Base-by-base conservation (phyloP, 2,329 filamentous ascomycete species). In the Cyclaneusma minus region DNA sequence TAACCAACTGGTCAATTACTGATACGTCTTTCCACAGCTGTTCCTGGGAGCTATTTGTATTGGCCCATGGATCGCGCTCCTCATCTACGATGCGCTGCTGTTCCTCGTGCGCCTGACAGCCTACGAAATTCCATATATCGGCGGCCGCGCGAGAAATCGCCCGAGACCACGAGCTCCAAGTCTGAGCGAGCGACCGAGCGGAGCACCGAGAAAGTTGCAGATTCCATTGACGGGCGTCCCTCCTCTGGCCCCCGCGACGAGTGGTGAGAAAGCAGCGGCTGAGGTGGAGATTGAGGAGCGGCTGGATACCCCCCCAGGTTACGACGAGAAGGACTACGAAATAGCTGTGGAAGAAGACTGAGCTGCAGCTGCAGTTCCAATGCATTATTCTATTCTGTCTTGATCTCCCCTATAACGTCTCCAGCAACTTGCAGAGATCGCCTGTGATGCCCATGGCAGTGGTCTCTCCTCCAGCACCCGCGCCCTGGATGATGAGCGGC, bases 361-460 rank as follows among this genome's bases (percentile, higher is more conserved):
- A 20, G 15, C n/a, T 7, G 16, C 16, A 21, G 12, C 11, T 10
- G 16, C 19, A 8, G 13, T 25, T 8, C 8, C 19, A 18, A 15
- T 11, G 16, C 7, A 10, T 25, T 15, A 7, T 12, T 13, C 19
- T 17, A 11, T 10, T 18, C 19, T n/a, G 7, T 28, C 17, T 29
- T 29, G 21, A 17, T 30, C 28, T 37, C 37, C 56, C 68, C 32
- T 60, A 60, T 44, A 91, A 62, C 47, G 83, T 62, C 40, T 77
- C 64, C 33, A 94, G 46, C 19, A 91, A 81, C 63, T 93, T 94
- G 50, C 95, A 64, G 44, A 98, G 55, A 58, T 98, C 89, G 24
- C 71, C 73, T n/a, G 83, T 84, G 24, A 98, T 87, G 33, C 89
- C 89, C 87, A 95, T 95, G 15, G 89, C 89, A 17, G 89, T 98